Conservation (phyloP, 2,329 filamentous ascomycete genomes). For the Lecanosticta acicola region DNA sequence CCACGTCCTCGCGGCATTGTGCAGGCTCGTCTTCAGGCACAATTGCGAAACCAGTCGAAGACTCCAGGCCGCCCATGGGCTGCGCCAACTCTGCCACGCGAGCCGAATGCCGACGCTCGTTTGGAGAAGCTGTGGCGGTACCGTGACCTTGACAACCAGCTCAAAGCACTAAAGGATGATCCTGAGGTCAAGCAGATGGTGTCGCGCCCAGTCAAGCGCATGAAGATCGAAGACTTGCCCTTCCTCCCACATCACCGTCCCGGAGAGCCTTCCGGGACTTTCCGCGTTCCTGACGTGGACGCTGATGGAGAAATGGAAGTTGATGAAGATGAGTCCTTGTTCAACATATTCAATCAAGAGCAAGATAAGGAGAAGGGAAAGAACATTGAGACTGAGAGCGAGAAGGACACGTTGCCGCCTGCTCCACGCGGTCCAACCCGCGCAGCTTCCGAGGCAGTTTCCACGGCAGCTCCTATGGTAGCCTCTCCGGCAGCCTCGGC, state of each 20-base stretch:
- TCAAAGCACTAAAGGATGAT: constrained; percentile 23
- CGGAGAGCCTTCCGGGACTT: constrained; percentile 27
- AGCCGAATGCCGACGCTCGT: constrained; percentile 27
- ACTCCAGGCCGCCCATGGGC: constrained; percentile 11
- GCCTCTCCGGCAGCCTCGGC: too few species aligned
- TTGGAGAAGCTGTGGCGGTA: constrained; percentile 23
- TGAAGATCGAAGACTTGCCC: constrained; percentile 30
- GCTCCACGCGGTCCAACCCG: too few species aligned
- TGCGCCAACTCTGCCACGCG: constrained; percentile 15
- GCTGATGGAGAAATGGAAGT: constrained; percentile 33
- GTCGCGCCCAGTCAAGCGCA: constrained; percentile 25
- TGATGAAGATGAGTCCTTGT: constrained; percentile 16
- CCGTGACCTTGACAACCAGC: constrained; percentile 17
- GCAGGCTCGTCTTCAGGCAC: not conserved
- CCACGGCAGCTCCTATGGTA: too few species aligned
- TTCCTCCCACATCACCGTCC: constrained; percentile 29
- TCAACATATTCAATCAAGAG: constrained; percentile 23
- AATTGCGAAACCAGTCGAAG: constrained; percentile 1
- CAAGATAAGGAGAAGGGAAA: not conserved
- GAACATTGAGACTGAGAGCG: too few species aligned
- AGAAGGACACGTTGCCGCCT: not conserved
- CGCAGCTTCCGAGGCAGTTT: too few species aligned
- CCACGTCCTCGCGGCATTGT: not conserved
- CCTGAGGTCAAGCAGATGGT: constrained; percentile 25
- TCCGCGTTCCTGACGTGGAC: constrained; percentile 29